Evolutionary conservation across 768 basidiomycete species (phyloP), one percentile per base, ranked within the genome.

Genomic region (Omphalotus guepiniiformis): DNA sequence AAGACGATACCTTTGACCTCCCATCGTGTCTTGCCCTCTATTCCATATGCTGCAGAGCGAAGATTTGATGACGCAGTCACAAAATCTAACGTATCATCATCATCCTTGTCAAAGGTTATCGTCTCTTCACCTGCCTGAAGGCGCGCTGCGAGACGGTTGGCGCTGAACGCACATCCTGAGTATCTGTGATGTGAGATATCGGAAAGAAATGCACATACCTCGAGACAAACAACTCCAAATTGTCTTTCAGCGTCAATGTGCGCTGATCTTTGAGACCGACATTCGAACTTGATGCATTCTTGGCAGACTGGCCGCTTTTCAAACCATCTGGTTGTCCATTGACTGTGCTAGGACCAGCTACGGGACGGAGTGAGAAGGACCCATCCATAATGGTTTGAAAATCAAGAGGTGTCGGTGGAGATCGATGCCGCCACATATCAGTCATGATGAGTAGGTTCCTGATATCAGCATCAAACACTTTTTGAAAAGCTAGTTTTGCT

Each of bases 81-180:
- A 58, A 99, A 98, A 66, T 98, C 93, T 3, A 99, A 78, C 0
- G 93, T 86, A 57, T 97, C 96, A 26, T 94, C 91, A 59, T 98
- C 96, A 59, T 99, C 96, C 63, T 99, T 99, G 72, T 99, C 96
- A 55, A 98, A 98, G 1, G 84, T 70, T 42, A 96, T 88, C 0
- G 74, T 85, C 13, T 79, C 74, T 67, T 91, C 78, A 16, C 85
- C 79, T 53, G 73, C 66, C 41, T 73, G 73, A 13, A 92, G 65
- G 16, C 90, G 83, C 3, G 69, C 67, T 5, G 91, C 82, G 2
- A 98, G 72, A 5, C 85, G 82, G 39, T 85, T 79, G n/a, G 88
- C 84, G 58, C 95, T 97, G 56, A 39, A 32, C n/a, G n/a, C 9
- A 9, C 30, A 9, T 32, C n/a, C n/a, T 32, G 23, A 26, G 32